phyloP scores from a whole-genome alignment of 1,284 basidiomycete species.

The Sanguinoderma infundibulare region DNA sequence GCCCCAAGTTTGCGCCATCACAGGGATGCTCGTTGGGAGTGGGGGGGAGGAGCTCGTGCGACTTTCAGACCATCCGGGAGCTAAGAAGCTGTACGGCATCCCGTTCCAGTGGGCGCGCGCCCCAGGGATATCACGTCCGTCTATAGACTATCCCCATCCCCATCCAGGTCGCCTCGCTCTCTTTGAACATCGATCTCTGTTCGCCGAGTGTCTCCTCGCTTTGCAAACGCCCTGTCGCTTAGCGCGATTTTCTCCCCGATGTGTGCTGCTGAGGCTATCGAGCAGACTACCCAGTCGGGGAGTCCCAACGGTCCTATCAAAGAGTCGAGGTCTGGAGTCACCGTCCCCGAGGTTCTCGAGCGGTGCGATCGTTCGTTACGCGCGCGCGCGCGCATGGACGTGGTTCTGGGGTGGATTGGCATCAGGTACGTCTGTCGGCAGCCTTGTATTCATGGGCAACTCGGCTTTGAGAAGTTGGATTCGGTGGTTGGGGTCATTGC shows the following conservation, averaged over 20 bases:
- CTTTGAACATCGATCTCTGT: background rate
- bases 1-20: background rate
- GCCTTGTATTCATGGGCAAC: background rate
- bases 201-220: background rate
- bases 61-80: background rate
- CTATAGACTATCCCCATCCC: background rate
- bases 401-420: background rate
- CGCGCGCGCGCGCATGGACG: background rate
- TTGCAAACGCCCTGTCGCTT: background rate
- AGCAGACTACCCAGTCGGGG: background rate
- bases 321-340: background rate
- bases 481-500: background rate
- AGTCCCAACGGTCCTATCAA: background rate
- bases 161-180: background rate
- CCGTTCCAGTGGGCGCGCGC: conserved; percentile 4
- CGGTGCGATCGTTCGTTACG: background rate
- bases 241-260: background rate
- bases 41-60: background rate
- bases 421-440: background rate
- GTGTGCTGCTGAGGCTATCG: background rate
- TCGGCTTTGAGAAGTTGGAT: background rate
- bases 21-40: no score
- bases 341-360: background rate
- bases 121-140: background rate
- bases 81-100: conserved; percentile 20